Conservation (phyloP, 2,329 filamentous ascomycete species). For the Talaromyces sp. region DNA sequence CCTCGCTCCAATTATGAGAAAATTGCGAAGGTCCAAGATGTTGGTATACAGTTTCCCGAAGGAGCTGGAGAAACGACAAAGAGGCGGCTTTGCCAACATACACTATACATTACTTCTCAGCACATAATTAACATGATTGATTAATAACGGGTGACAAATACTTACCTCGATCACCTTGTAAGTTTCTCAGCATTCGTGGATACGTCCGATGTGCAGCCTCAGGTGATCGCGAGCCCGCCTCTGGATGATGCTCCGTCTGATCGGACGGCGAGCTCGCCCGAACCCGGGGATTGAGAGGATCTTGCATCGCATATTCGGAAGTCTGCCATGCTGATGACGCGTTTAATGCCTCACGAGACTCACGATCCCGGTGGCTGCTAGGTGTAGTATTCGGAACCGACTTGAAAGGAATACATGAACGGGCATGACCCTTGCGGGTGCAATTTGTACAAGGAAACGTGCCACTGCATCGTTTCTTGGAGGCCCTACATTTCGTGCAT, state of each 20-base stretch:
- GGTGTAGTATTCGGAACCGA: constrained; percentile 25
- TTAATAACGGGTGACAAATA: constrained; percentile 18
- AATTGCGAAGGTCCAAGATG: constrained; percentile 60
- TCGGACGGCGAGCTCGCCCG: constrained; percentile 1
- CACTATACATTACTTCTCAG: constrained; percentile 18
- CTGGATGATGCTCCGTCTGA: constrained; percentile 2
- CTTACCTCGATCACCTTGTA: constrained; percentile 56
- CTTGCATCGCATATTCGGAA: background rate
- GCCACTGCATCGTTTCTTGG: constrained; percentile 57
- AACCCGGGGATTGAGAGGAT: constrained; percentile 3
- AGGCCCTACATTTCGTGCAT: constrained; percentile 52
- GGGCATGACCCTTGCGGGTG: constrained; percentile 46
- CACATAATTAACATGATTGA: constrained; percentile 48
- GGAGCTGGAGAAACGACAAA: constrained; percentile 60
- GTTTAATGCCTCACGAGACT: constrained; percentile 1
- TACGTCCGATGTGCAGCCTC: constrained; percentile 36
- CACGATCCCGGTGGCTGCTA: constrained; percentile 13
- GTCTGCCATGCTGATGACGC: background rate
- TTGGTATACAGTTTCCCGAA: constrained; percentile 51
- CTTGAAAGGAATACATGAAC: constrained; percentile 41
- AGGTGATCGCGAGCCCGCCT: constrained; percentile 26
- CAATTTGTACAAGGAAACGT: constrained; percentile 54
- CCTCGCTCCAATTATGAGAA: constrained; percentile 55
- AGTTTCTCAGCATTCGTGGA: constrained; percentile 54
- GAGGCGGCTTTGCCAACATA: constrained; percentile 38